Evolutionary conservation across 371 early-diverging fungal genomes (phyloP).

Genomic region (Circinella minor): DNA sequence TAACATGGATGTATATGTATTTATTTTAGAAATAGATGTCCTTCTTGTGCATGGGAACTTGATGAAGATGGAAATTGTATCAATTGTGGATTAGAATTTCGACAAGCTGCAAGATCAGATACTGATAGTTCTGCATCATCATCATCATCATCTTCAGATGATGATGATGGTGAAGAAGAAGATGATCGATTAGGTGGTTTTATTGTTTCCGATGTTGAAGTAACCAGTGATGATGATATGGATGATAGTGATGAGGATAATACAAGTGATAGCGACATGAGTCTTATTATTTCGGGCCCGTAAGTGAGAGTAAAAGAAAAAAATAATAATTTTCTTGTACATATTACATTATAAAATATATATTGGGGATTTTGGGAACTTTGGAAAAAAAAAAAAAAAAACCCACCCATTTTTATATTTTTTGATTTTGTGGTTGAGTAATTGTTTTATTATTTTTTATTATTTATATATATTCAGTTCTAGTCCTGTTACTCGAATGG

Average conservation of each 20-base stretch:
- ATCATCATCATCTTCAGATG: neutral
- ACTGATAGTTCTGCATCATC: neutral
- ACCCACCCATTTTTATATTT: neutral
- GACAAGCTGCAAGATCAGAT: neutral
- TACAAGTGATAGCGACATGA: neutral
- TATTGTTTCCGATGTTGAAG: constrained; percentile 5
- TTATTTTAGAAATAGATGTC: constrained; percentile 8
- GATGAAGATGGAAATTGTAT: constrained; percentile 15
- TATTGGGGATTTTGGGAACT: too few species aligned
- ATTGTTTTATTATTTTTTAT: too few species aligned
- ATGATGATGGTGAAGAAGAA: neutral
- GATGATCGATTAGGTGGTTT: constrained; percentile 9
- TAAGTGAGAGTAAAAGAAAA: too few species aligned
- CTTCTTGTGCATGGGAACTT: constrained; percentile 11
- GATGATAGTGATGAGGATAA: neutral
- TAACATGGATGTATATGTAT: too few species aligned
- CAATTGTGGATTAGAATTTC: constrained; percentile 5
- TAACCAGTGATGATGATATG: neutral
- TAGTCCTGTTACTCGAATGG: too few species aligned
- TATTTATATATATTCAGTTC: too few species aligned
- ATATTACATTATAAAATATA: too few species aligned
- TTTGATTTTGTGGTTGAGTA: neutral
- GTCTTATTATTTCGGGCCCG: too few species aligned
- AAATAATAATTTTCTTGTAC: too few species aligned
- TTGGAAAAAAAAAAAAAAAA: too few species aligned